A percentile compares a stretch with the other conserved stretches of the same genome.
Conservation (phyloP, 805 yeast genomes). For the Nakazawaea wyomingensis region DNA sequence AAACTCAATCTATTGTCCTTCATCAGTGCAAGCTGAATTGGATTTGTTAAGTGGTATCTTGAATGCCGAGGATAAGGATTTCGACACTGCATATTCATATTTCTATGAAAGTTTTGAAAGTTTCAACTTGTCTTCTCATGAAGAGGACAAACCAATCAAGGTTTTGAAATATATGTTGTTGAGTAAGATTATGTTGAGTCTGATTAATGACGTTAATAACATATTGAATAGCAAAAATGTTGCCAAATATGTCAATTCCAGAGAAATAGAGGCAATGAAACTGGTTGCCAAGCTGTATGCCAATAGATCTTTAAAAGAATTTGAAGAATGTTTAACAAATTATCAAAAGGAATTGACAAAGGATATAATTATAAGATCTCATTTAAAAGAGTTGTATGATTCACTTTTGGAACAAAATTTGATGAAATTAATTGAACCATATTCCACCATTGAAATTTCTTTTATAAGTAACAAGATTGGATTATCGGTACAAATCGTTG, state of each 20-base stretch:
- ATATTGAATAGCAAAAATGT: constrained; percentile 67
- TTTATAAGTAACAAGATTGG: constrained; percentile 88
- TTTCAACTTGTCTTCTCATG: constrained; percentile 46
- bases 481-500: constrained; percentile 80
- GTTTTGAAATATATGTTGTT: constrained; percentile 89
- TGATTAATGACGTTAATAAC: constrained; percentile 78
- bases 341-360: constrained; percentile 73
- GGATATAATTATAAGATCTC: constrained; percentile 86
- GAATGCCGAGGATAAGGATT: constrained; percentile 96
- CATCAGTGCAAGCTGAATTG: constrained; percentile 88
- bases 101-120: constrained; percentile 95
- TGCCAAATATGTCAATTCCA: constrained; percentile 42
- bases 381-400: constrained; percentile 89
- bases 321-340: constrained; percentile 72
- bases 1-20: constrained; percentile 93
- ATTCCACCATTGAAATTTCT: constrained; percentile 88
- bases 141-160: constrained; percentile 52
- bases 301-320: constrained; percentile 84
- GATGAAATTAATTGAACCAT: constrained; percentile 92
- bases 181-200: constrained; percentile 88
- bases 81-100: constrained; percentile 91
- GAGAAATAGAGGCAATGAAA: constrained; percentile 92
- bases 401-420: constrained; percentile 88
- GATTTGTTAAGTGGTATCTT: constrained; percentile 94
- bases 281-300: constrained; percentile 87